Evolutionary conservation across 148 eudicot genomes (phyloP).

Genomic region (Selenicereus undatus): DNA sequence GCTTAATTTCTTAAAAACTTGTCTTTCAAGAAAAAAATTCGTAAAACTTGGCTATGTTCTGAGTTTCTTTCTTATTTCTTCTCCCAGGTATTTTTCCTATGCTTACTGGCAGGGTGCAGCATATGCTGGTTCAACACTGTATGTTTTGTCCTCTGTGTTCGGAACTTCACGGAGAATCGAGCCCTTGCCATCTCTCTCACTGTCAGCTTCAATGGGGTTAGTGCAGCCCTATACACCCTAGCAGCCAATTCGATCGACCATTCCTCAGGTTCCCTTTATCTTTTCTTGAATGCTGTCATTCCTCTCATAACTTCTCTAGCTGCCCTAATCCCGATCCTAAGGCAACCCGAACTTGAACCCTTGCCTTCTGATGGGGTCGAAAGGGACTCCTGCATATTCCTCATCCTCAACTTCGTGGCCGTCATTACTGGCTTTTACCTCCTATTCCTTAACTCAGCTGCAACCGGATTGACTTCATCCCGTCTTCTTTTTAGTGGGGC

Average conservation of each 20-base stretch:
- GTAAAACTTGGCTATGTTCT: not conserved
- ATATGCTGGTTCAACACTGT: constrained; percentile 96
- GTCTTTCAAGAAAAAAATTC: not conserved
- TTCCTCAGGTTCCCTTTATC: constrained; percentile 50
- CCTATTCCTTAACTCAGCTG: constrained; percentile 47
- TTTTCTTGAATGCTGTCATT: constrained; percentile 60
- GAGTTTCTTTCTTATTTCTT: not conserved
- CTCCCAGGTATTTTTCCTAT: constrained; percentile 68
- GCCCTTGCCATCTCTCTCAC: constrained; percentile 74
- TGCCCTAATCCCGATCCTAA: constrained; percentile 57
- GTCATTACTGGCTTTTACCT: constrained; percentile 70
- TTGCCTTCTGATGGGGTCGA: constrained; percentile 35
- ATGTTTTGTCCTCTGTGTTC: constrained; percentile 74
- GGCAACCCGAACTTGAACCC: constrained; percentile 48
- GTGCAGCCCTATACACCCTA: constrained; percentile 75
- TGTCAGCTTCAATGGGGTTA: constrained; percentile 78
- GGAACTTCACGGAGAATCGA: constrained; percentile 56
- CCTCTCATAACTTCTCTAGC: constrained; percentile 55
- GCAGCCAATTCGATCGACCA: constrained; percentile 60
- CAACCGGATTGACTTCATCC: constrained; percentile 23
- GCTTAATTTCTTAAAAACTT: not conserved
- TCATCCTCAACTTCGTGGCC: constrained; percentile 54
- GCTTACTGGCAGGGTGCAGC: constrained; percentile 81
- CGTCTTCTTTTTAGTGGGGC: constrained; percentile 61
- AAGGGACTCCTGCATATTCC: constrained; percentile 58